Conservation (phyloP, 352 stramenopile species). For the Elongisporangium prolatum region DNA sequence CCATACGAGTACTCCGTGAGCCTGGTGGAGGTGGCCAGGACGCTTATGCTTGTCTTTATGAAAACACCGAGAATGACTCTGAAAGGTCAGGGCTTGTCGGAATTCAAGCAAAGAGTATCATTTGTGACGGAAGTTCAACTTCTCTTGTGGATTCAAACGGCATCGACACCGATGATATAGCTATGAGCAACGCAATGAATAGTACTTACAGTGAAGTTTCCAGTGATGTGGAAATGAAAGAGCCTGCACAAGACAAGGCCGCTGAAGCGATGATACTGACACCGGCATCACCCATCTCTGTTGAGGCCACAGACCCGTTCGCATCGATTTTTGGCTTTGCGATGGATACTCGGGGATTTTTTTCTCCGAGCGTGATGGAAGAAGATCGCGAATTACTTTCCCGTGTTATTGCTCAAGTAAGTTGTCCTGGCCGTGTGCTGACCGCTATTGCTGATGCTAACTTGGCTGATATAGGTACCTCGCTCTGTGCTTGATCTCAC, state of each 20-base stretch:
- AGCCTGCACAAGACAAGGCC: background rate
- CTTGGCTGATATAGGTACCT: background rate
- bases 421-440: background rate
- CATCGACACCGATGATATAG: slow-evolving; percentile 1
- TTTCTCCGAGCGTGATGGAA: slow-evolving; percentile 12
- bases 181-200: background rate
- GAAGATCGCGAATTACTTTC: slow-evolving; percentile 18
- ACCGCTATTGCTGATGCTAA: background rate
- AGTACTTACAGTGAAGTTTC: background rate
- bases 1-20: slow-evolving; percentile 31
- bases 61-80: background rate
- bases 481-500: slow-evolving; percentile 6
- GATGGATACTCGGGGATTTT: slow-evolving; percentile 19
- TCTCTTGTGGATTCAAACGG: background rate
- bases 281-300: background rate
- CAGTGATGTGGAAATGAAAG: background rate
- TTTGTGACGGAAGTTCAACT: background rate
- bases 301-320: background rate
- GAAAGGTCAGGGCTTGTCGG: background rate
- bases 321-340: slow-evolving; percentile 6
- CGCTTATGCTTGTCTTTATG: slow-evolving; percentile 28
- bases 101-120: background rate
- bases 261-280: background rate
- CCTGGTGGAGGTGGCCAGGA: slow-evolving; percentile 25
- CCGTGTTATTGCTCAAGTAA: slow-evolving; percentile 16